Base-by-base conservation (phyloP, 2,329 filamentous ascomycete species). In the Claviceps fusiformis region DNA sequence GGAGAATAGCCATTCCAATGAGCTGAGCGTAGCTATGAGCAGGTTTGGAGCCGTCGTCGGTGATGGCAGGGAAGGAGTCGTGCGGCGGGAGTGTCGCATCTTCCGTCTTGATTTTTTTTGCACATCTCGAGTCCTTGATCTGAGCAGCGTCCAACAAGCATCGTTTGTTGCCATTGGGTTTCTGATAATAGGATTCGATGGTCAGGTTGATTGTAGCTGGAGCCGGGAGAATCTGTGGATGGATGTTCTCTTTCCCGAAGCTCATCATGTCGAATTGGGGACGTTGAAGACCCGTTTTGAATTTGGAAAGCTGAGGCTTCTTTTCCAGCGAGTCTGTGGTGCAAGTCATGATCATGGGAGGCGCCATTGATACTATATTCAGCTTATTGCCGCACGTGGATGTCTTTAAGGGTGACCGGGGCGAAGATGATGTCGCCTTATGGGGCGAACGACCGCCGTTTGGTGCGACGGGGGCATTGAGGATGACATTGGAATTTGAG, bases 1-100 rank as follows among this genome's bases (percentile, higher is more conserved):
- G 84, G 27, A 97, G 76, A 63, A 98, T 96, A 53, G 93, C 90
- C 91, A 96, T 96, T 66, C 89, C 93, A 60, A 97, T 97, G 62
- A 98, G 79, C 62, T 87, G 87, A 24, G 93, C 92, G 68, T 98
- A 98, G 72, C 91, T 97, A 70, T 92, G 89, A 5, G 83, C 80
- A 6, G 93, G 93, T 68, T 98, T 97, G 55, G 77, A 76, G 63
- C 91, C 92, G 66, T 96, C 89, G 65, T 97, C 93, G 56, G 85
- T 75, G 37, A 96, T 82, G 5, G 75, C 70, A 5, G 90, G 87
- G 73, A 95, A 93, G n/a, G 89, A 85, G 59, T 86, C 80, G 51
- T 85, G 84, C 50, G 85, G 76, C 4, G 89, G 87, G 5, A 91
- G 71, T 55, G 64, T 39, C 11, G 57, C 24, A 43, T 82, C 79